Percentiles rank a stretch among this genome's conserved stretches.
These are phyloP conservation scores for Botryotinia globosa DNA, from an alignment of 2,329 filamentous ascomycete genomes.

Conservation along the genomic window DNA sequence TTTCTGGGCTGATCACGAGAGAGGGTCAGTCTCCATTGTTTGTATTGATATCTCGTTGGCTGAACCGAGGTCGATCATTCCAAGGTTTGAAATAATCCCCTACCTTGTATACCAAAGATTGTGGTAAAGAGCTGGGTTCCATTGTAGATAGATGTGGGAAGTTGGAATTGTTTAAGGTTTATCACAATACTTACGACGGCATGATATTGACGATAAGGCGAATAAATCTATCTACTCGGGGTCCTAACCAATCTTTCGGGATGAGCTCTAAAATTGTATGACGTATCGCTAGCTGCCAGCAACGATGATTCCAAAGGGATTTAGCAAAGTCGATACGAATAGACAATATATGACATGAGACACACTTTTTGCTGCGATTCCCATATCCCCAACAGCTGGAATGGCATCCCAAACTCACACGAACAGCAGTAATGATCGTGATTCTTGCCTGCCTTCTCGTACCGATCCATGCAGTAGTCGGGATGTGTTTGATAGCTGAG, in stretches of 20 bases:
- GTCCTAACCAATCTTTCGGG: not conserved
- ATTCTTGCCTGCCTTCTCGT: not conserved
- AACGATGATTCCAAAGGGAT: not conserved
- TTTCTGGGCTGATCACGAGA: constrained; percentile 20
- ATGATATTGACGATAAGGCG: not conserved
- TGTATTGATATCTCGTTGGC: constrained; percentile 1
- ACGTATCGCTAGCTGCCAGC: not conserved
- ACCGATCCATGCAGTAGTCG: not conserved
- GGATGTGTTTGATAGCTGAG: not conserved
- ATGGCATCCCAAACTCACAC: not conserved
- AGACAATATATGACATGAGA: not conserved
- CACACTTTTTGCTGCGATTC: not conserved
- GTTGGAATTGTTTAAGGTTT: not conserved
- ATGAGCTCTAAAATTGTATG: not conserved
- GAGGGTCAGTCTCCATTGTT: not conserved
- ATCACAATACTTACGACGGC: not conserved
- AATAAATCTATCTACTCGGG: not conserved
- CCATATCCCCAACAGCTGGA: not conserved
- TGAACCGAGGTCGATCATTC: constrained; percentile 15
- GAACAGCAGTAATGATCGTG: not conserved
- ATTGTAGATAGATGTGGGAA: not conserved
- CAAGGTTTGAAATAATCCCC: not conserved
- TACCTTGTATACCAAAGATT: not conserved
- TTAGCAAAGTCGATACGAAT: not conserved
- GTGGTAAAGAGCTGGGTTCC: not conserved